A percentile compares a stretch with the other conserved stretches of the same genome.
These are phyloP conservation scores for Penicillium polonicum DNA, from an alignment of 2,329 filamentous ascomycete genomes.

Conservation along the genomic window DNA sequence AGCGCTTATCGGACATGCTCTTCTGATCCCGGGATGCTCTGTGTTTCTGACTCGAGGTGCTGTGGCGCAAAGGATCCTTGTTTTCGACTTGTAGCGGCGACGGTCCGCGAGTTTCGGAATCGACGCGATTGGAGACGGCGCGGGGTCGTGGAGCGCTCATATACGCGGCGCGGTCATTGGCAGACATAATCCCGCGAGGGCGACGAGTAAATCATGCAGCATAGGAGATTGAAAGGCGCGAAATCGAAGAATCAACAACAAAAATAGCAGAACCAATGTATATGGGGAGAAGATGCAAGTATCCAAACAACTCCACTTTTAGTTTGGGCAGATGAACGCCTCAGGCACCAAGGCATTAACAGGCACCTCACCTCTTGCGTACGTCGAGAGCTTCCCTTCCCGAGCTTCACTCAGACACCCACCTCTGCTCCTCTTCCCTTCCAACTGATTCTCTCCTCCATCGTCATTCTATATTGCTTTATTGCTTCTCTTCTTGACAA, in stretches of 20 bases:
- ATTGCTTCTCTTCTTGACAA: not conserved
- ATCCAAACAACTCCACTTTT: conserved; percentile 17
- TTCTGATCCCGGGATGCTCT: conserved; percentile 37
- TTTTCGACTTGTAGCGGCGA: conserved; percentile 33
- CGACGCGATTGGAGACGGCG: conserved; percentile 42
- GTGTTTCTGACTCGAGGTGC: conserved; percentile 33
- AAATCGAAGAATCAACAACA: conserved; percentile 1
- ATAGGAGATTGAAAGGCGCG: conserved; percentile 4
- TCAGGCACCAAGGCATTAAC: conserved; percentile 23
- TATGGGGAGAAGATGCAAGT: conserved; percentile 10
- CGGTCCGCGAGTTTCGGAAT: conserved; percentile 32
- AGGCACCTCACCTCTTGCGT: conserved; percentile 40
- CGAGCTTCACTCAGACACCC: conserved; percentile 26
- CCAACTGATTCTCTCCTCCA: conserved; percentile 8
- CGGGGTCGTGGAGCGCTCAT: conserved; percentile 42
- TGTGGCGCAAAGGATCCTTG: conserved; percentile 34
- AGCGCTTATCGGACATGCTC: conserved; percentile 40
- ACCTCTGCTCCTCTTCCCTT: conserved; percentile 17
- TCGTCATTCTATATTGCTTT: conserved; percentile 2
- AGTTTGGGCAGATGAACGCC: conserved; percentile 15
- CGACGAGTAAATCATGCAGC: conserved; percentile 26
- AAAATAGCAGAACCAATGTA: conserved; percentile 1
- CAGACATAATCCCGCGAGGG: conserved; percentile 37
- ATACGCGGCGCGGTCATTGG: conserved; percentile 42
- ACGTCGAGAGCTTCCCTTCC: conserved; percentile 34